A percentile compares a stretch with the other conserved stretches of the same genome.
phyloP scores from a whole-genome alignment of 805 yeast species.

The Wickerhamiella vanderwaltii region DNA sequence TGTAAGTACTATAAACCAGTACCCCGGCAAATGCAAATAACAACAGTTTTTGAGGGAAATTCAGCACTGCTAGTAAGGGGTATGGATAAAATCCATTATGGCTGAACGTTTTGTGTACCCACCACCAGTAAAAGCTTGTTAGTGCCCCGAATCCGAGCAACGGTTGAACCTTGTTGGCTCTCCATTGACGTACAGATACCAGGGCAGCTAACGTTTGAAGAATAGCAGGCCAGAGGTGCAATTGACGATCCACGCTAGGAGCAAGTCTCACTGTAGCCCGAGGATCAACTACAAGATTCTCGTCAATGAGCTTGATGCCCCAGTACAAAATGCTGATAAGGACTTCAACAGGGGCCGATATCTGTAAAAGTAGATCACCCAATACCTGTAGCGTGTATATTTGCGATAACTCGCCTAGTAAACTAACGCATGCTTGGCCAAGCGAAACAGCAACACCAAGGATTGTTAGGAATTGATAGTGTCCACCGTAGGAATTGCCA shows the following conservation, averaged over 20 bases:
- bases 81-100: conserved; percentile 27
- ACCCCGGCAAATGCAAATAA: conserved; percentile 20
- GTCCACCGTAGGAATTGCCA: conserved; percentile 26
- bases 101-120: conserved; percentile 24
- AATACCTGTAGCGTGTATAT: conserved; percentile 17
- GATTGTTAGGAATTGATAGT: conserved; percentile 28
- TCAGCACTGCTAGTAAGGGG: conserved; percentile 24
- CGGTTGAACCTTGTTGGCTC: conserved; percentile 17
- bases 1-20: conserved; percentile 17
- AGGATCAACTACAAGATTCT: conserved; percentile 23
- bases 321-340: conserved; percentile 27
- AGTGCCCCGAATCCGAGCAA: conserved; percentile 16
- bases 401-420: conserved; percentile 26
- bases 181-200: conserved; percentile 22
- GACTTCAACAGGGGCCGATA: conserved; percentile 27
- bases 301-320: conserved; percentile 23
- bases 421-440: conserved; percentile 19
- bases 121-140: conserved; percentile 26
- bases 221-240: conserved; percentile 27
- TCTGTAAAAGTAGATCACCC: conserved; percentile 18
- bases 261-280: conserved; percentile 19
- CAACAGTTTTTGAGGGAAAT: conserved; percentile 16
- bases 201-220: conserved; percentile 22
- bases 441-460: conserved; percentile 20
- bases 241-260: conserved; percentile 23